Conservation (phyloP, 306 rosid species). For the Casuarina glauca region DNA sequence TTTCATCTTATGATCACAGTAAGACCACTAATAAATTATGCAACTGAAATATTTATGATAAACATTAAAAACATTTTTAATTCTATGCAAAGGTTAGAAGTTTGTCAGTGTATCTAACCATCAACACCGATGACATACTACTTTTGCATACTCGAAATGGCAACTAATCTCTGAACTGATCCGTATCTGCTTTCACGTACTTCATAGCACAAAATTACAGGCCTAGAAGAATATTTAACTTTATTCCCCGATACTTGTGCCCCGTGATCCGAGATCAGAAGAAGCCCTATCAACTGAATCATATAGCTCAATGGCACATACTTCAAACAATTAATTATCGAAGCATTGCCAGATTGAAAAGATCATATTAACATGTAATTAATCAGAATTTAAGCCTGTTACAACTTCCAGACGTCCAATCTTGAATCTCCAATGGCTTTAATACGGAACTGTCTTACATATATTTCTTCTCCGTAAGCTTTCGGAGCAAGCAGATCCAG, state of each 20-base stretch:
- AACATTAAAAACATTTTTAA: not conserved
- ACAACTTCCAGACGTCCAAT: not conserved
- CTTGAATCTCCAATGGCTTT: not conserved
- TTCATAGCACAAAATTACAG: not conserved
- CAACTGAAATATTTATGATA: not conserved
- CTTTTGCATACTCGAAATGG: not conserved
- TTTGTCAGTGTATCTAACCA: not conserved
- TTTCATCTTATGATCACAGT: not conserved
- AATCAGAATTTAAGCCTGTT: no score
- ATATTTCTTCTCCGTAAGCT: not conserved
- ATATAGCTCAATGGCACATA: not conserved
- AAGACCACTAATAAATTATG: not conserved
- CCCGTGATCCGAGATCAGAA: constrained; percentile 17
- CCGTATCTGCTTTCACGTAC: not conserved
- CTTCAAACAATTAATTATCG: constrained; percentile 31
- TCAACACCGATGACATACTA: not conserved
- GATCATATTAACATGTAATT: not conserved
- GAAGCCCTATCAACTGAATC: constrained; percentile 39
- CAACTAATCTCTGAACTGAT: not conserved
- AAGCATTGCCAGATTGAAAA: not conserved
- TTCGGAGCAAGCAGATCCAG: constrained; percentile 7
- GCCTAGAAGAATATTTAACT: not conserved
- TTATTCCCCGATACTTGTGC: constrained; percentile 6
- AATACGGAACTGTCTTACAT: no score
- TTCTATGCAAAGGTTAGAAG: not conserved